A percentile compares a stretch with the other conserved stretches of the same genome.
These are phyloP conservation scores for Aspergillus transmontanensis DNA, from an alignment of 2,329 filamentous ascomycete species.

Conservation along the genomic window DNA sequence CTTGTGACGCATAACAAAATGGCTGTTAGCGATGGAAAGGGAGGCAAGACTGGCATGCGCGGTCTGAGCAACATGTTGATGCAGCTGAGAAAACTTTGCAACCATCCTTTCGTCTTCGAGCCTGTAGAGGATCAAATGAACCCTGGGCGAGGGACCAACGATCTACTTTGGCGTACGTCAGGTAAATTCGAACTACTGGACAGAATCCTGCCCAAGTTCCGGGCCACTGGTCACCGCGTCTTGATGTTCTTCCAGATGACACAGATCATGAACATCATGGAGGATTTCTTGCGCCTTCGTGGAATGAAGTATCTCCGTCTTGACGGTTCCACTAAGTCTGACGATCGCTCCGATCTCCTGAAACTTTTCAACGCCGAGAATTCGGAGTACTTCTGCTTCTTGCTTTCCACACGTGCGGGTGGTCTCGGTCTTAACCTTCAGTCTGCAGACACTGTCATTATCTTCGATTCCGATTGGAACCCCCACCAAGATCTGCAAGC, in stretches of 20 bases:
- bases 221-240: conserved; percentile 86
- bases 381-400: conserved; percentile 95
- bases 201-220: conserved; percentile 89
- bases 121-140: conserved; percentile 99
- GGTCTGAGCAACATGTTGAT: conserved; percentile 99
- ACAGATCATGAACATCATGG: conserved; percentile 99
- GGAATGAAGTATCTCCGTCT: conserved; percentile 85
- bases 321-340: conserved; percentile 95
- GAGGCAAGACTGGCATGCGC: conserved; percentile 89
- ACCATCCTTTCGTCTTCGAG: conserved; percentile 98
- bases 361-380: conserved; percentile 85
- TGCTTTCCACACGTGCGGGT: conserved; percentile 97
- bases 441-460: conserved; percentile 98
- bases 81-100: conserved; percentile 97
- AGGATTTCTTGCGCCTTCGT: conserved; percentile 87
- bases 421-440: conserved; percentile 96
- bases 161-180: conserved; percentile 89
- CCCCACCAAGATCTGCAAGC: conserved; percentile 98
- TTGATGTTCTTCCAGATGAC: conserved; percentile 99
- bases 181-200: conserved; percentile 98
- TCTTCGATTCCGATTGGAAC: conserved; percentile 99
- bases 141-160: conserved; percentile 82
- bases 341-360: conserved; percentile 90
- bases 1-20: conserved; percentile 95
- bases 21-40: conserved; percentile 91